Evolutionary conservation across 495 filamentous ascomycete genomes (phyloP).

Genomic region (Penicillium atrosanguineum): DNA sequence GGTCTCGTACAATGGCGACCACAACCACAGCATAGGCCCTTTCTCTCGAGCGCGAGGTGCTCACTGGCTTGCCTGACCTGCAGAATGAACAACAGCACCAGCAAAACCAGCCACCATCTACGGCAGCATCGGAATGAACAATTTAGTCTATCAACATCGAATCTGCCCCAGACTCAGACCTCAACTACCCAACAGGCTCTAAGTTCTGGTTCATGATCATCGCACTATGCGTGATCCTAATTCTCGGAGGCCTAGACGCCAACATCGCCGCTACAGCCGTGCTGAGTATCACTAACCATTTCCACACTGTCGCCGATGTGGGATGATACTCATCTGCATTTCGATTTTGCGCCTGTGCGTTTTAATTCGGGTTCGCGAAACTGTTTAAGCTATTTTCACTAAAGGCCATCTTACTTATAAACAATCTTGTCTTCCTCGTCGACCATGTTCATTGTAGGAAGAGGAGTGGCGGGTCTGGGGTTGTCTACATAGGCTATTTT

Average conservation of each 20-base stretch:
- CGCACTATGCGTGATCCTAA: slow-evolving; percentile 9
- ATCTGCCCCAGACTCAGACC: too few species aligned
- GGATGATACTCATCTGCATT: slow-evolving; percentile 31
- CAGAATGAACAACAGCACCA: too few species aligned
- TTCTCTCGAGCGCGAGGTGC: too few species aligned
- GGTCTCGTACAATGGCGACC: too few species aligned
- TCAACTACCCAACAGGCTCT: slow-evolving; percentile 2
- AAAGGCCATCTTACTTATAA: slow-evolving; percentile 24
- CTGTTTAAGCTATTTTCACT: slow-evolving; percentile 27
- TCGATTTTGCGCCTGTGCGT: slow-evolving; percentile 26
- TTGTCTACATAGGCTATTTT: too few species aligned
- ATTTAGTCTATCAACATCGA: too few species aligned
- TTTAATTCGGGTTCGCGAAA: slow-evolving; percentile 33
- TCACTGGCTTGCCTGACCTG: too few species aligned
- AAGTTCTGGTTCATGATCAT: slow-evolving; percentile 20
- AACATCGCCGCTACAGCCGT: slow-evolving; percentile 31
- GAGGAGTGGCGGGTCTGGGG: slow-evolving; percentile 31
- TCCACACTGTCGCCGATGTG: slow-evolving; percentile 24
- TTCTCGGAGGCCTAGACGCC: slow-evolving; percentile 16
- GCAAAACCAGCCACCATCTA: too few species aligned
- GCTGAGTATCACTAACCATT: slow-evolving; percentile 27
- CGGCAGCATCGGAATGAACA: too few species aligned
- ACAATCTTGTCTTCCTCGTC: slow-evolving; percentile 25
- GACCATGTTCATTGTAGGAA: slow-evolving; percentile 30
- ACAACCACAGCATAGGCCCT: too few species aligned